A percentile compares a stretch with the other conserved stretches of the same genome.
Conservation (phyloP, 164 flowering plant genomes). For the Sedum album region DNA sequence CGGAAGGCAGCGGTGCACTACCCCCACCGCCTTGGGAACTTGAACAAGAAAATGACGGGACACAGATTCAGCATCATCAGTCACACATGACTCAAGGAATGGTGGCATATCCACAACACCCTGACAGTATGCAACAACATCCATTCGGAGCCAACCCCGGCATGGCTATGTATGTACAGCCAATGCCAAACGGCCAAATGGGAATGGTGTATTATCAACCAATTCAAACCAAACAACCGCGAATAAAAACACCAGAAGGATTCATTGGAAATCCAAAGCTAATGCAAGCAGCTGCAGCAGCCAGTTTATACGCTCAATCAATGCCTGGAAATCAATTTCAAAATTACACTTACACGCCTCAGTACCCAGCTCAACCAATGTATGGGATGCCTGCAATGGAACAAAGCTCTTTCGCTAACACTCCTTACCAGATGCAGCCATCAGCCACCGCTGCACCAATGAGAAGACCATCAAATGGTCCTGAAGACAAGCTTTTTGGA, state of each 20-base stretch:
- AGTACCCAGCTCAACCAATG: constrained; percentile 12
- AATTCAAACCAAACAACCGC: constrained; percentile 1
- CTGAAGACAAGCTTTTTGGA: constrained; percentile 16
- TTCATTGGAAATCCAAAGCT: constrained; percentile 9
- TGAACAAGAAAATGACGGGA: constrained; percentile 1
- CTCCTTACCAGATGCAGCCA: constrained; percentile 8
- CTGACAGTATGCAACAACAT: constrained; percentile 8
- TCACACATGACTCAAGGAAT: constrained; percentile 5
- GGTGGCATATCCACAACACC: neutral
- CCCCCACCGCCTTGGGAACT: constrained; percentile 15
- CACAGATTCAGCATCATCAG: constrained; percentile 2
- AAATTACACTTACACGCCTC: constrained; percentile 1
- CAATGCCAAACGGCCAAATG: constrained; percentile 8
- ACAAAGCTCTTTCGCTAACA: neutral
- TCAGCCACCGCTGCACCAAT: constrained; percentile 5
- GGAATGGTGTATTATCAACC: constrained; percentile 8
- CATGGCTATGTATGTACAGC: constrained; percentile 10
- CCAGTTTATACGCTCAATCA: constrained; percentile 3
- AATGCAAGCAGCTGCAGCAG: constrained; percentile 7
- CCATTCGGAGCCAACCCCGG: neutral
- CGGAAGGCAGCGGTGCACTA: neutral
- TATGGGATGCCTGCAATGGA: constrained; percentile 4
- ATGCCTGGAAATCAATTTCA: constrained; percentile 7
- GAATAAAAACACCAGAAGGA: constrained; percentile 5
- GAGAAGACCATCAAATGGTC: constrained; percentile 4